Conservation (phyloP, 148 eudicot genomes). For the Rhododendron ovatum region DNA sequence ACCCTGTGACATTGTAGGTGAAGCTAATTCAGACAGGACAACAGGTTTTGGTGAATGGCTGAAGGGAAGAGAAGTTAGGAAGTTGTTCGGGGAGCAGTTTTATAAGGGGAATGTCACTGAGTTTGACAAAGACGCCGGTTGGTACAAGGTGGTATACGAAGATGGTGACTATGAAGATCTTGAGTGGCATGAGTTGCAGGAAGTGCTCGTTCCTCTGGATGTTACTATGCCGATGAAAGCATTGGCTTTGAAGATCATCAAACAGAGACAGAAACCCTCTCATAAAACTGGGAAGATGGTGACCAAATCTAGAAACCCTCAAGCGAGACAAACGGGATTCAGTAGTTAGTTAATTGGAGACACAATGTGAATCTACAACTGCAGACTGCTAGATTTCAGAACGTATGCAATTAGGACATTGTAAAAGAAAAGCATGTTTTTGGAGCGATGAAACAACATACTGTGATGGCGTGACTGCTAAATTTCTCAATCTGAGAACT, state of each 20-base stretch:
- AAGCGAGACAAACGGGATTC: neutral
- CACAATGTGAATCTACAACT: neutral
- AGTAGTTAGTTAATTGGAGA: neutral
- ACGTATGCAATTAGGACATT: neutral
- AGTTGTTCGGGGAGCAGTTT: slow-evolving; percentile 42
- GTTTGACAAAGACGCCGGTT: slow-evolving; percentile 57
- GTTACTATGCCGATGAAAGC: slow-evolving; percentile 58
- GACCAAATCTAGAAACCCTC: slow-evolving; percentile 3
- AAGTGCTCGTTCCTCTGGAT: slow-evolving; percentile 64
- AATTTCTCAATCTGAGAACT: neutral
- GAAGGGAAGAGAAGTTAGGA: slow-evolving; percentile 63
- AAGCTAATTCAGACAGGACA: slow-evolving; percentile 17
- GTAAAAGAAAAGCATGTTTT: neutral
- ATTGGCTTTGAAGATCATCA: slow-evolving; percentile 48
- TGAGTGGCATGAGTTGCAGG: slow-evolving; percentile 68
- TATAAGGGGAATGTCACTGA: slow-evolving; percentile 55
- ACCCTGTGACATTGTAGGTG: slow-evolving; percentile 16
- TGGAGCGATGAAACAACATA: neutral
- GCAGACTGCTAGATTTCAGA: neutral
- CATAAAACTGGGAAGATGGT: slow-evolving; percentile 17
- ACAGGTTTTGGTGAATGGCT: slow-evolving; percentile 65
- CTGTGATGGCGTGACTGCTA: neutral
- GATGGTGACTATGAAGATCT: slow-evolving; percentile 91
- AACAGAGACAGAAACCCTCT: slow-evolving; percentile 33
- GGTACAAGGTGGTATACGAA: slow-evolving; percentile 74